phyloP scores from a whole-genome alignment of 352 stramenopile species.

The Thalassiosira mediterranea region DNA sequence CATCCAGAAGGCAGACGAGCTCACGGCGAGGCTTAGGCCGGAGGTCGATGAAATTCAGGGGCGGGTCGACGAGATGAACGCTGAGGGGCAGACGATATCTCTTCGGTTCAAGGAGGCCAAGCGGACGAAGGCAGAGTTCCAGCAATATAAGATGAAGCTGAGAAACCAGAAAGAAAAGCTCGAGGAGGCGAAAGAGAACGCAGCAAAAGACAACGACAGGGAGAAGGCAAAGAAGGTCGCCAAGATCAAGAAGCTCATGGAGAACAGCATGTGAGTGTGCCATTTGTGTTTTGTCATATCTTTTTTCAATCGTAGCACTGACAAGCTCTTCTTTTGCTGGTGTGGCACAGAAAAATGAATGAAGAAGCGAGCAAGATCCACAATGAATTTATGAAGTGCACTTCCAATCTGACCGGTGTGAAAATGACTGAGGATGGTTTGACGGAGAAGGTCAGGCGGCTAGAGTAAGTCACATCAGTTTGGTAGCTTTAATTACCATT shows the following conservation, averaged over 20 bases:
- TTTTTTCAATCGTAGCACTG: slow-evolving; percentile 6
- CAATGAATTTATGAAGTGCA: slow-evolving; percentile 47
- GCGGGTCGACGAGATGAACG: slow-evolving; percentile 20
- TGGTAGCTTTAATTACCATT: background rate
- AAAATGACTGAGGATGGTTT: slow-evolving; percentile 55
- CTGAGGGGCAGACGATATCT: slow-evolving; percentile 37
- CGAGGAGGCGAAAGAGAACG: slow-evolving; percentile 52
- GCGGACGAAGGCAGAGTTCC: slow-evolving; percentile 30
- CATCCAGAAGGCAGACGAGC: slow-evolving; percentile 36
- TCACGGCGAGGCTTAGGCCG: slow-evolving; percentile 24
- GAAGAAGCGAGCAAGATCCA: slow-evolving; percentile 36
- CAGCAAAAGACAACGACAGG: slow-evolving; percentile 59
- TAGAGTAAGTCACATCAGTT: slow-evolving; percentile 38
- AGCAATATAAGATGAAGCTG: slow-evolving; percentile 57
- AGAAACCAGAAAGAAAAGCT: slow-evolving; percentile 64
- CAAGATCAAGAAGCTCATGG: slow-evolving; percentile 60
- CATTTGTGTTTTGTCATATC: too few species aligned
- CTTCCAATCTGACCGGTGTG: slow-evolving; percentile 25
- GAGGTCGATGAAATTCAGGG: slow-evolving; percentile 27
- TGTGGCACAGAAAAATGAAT: slow-evolving; percentile 24
- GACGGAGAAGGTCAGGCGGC: slow-evolving; percentile 31
- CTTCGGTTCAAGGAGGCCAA: slow-evolving; percentile 48
- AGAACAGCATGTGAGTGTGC: slow-evolving; percentile 37
- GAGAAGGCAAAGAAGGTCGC: slow-evolving; percentile 62
- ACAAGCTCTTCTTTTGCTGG: slow-evolving; percentile 6